These are phyloP conservation scores for Trichoderma pleuroti DNA, from an alignment of 2,329 filamentous ascomycete species.

Conservation along the genomic window DNA sequence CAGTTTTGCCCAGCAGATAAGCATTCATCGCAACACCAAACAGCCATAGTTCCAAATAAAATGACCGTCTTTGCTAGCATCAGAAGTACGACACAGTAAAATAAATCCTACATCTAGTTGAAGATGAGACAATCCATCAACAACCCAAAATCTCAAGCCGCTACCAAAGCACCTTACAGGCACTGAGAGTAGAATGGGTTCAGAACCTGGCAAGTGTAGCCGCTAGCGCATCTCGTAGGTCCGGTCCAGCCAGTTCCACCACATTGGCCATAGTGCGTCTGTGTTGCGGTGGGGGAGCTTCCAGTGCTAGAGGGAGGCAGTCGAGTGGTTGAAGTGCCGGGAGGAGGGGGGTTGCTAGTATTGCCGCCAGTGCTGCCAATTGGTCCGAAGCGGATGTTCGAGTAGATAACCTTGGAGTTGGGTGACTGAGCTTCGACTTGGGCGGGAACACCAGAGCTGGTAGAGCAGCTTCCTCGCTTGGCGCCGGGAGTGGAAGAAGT, in stretches of 20 bases:
- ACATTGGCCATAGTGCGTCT: slow-evolving; percentile 36
- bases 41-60: not conserved
- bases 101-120: not conserved
- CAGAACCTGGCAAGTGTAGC: slow-evolving; percentile 35
- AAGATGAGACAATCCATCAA: not conserved
- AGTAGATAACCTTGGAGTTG: slow-evolving; percentile 52
- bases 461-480: slow-evolving; percentile 53
- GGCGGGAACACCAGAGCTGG: slow-evolving; percentile 48
- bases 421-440: slow-evolving; percentile 46
- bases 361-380: slow-evolving; percentile 47
- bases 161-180: slow-evolving; percentile 27
- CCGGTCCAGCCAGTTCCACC: slow-evolving; percentile 37
- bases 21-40: not conserved
- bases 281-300: not conserved
- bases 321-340: not conserved
- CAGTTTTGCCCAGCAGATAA: not conserved
- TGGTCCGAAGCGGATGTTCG: slow-evolving; percentile 56
- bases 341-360: slow-evolving; percentile 20
- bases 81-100: not conserved
- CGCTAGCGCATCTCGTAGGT: slow-evolving; percentile 34
- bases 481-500: slow-evolving; percentile 41
- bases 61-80: not conserved
- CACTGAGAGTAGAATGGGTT: slow-evolving; percentile 44
- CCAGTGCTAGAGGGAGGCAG: not conserved
- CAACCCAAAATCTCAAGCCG: not conserved